These are phyloP conservation scores for Santalum album DNA, from an alignment of 164 flowering plant species.

Conservation along the genomic window DNA sequence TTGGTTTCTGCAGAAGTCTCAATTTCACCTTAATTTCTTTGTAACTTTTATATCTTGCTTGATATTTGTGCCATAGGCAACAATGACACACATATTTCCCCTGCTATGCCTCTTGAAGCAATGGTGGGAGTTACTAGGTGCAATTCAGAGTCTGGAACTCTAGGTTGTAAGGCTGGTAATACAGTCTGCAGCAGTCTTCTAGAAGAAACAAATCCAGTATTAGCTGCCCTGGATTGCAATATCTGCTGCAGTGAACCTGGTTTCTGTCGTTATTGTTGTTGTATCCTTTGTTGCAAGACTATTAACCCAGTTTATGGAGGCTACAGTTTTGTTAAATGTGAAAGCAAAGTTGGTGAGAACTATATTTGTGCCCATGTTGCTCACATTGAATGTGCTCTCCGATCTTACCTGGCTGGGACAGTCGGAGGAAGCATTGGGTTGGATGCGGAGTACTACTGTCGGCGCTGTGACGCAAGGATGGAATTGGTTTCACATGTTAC, in stretches of 20 bases:
- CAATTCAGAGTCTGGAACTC: conserved; percentile 15
- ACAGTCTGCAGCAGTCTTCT: conserved; percentile 35
- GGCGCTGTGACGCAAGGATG: conserved; percentile 79
- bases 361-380: conserved; percentile 70
- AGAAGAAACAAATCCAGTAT: conserved; percentile 14
- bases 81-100: not conserved
- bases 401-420: conserved; percentile 78
- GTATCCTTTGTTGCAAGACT: conserved; percentile 63
- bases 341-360: conserved; percentile 33
- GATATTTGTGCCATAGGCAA: no score
- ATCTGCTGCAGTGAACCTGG: conserved; percentile 59
- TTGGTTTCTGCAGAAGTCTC: no score
- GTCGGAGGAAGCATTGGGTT: conserved; percentile 73
- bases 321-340: conserved; percentile 66
- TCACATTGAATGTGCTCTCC: conserved; percentile 75
- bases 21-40: no score
- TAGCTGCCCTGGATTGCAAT: conserved; percentile 51
- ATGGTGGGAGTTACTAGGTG: conserved; percentile 19
- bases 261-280: conserved; percentile 59
- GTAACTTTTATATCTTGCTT: no score
- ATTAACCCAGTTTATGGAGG: conserved; percentile 23
- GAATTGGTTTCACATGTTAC: conserved; percentile 54
- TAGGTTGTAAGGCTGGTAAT: conserved; percentile 64
- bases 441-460: conserved; percentile 78
- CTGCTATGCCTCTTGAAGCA: conserved; percentile 9